Evolutionary conservation across 208 protist genomes (phyloP), one percentile per base, ranked within the genome.

Genomic region (Crithidia bombi): DNA sequence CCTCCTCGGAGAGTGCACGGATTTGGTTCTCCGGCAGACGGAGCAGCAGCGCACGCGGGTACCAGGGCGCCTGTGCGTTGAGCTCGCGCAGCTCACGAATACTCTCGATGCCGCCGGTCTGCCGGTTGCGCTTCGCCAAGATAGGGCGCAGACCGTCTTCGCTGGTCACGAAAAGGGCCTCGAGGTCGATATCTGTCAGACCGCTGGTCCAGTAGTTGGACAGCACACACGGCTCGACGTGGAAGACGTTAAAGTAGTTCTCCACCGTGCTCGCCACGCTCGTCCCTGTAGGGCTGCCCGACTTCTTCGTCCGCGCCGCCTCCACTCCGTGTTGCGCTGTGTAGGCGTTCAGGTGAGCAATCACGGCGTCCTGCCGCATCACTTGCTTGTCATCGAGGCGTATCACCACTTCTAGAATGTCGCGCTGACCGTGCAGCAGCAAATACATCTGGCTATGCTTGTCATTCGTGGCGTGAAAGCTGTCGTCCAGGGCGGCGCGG

Each of bases 391-490:
- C 81, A 36, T 91, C 87, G 3, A 95, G 52, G 26, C 84, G 79
- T 30, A 93, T 61, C n/a, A 92, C 83, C 28, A 93, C 76, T 73
- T 95, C 87, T 35, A 90, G 41, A 17, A 91, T 89, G 54, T 95
- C 85, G 26, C 75, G 73, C 54, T 81, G 75, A 15, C 87, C 88
- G 69, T 95, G 79, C 28, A 95, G 50, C n/a, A 95, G 73, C 49
- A 95, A 44, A 73, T 90, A 85, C 75, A 92, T 84, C 33, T 89
- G 81, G 39, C 86, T 90, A 65, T 91, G 86, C 65, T 89, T 91
- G 73, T 92, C 87, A 67, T 80, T 90, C 30, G 64, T 83, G 36
- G 74, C 59, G 73, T 58, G 72, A 32, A 78, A 81, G 50, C 64
- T 66, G 43, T 81, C 73, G n/a, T 78, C 72, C 19, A 86, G 73